These are phyloP conservation scores for Striga hermonthica DNA, from an alignment of 305 asterid species.

Conservation along the genomic window DNA sequence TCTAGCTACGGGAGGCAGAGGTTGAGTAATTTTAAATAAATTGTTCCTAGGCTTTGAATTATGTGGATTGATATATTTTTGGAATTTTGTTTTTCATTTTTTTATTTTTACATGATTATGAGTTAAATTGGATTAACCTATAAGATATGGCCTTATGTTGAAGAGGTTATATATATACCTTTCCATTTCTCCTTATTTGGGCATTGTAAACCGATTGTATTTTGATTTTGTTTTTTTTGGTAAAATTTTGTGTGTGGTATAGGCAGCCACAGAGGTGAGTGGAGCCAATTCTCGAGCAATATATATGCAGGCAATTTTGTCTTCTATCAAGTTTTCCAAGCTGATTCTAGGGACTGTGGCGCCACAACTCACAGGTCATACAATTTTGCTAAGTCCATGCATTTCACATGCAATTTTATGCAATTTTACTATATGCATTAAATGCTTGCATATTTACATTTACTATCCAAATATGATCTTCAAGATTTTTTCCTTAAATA, in stretches of 20 bases:
- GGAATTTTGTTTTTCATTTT: too few species aligned
- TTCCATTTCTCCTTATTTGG: too few species aligned
- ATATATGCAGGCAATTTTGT: slow-evolving; percentile 67
- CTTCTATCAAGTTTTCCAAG: slow-evolving; percentile 80
- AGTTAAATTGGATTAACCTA: slow-evolving; percentile 85
- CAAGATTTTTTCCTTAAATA: too few species aligned
- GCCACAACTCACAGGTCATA: slow-evolving; percentile 88
- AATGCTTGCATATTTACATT: too few species aligned
- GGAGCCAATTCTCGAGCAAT: slow-evolving; percentile 89
- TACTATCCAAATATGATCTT: too few species aligned
- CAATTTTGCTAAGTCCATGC: too few species aligned
- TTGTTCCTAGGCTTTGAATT: not conserved
- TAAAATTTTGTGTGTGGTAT: not conserved
- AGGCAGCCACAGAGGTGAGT: slow-evolving; percentile 90
- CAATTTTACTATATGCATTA: too few species aligned
- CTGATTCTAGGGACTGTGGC: slow-evolving; percentile 90
- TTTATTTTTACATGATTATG: slow-evolving; percentile 32
- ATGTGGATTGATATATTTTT: too few species aligned
- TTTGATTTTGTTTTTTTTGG: not conserved
- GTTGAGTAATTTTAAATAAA: slow-evolving; percentile 43
- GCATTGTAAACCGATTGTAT: too few species aligned
- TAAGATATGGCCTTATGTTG: slow-evolving; percentile 83
- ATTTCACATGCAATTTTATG: too few species aligned
- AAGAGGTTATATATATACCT: slow-evolving; percentile 76
- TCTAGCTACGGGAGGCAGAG: slow-evolving; percentile 44